A percentile compares a stretch with the other conserved stretches of the same genome.
Evolutionary conservation across 1,284 basidiomycete genomes (phyloP).

Genomic region (Boletellus deceptivus): DNA sequence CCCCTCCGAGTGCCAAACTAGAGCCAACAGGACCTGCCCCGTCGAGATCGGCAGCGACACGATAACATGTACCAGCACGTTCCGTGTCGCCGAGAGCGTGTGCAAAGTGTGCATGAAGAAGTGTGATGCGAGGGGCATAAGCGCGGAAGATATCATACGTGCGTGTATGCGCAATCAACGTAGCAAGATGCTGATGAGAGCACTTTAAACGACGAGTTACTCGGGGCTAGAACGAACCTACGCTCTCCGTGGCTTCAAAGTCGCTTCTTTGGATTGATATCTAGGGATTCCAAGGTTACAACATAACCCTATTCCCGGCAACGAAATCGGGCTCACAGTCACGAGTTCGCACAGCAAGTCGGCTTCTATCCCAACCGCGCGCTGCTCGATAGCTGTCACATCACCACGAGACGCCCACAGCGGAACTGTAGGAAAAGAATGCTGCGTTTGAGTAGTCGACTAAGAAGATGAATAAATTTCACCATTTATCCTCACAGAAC

Average conservation of each 20-base stretch:
- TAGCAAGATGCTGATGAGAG: conserved; percentile 45
- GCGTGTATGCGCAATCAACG: conserved; percentile 60
- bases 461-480: not conserved
- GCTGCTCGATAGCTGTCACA: conserved; percentile 45
- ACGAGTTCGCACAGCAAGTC: conserved; percentile 68
- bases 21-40: conserved; percentile 27
- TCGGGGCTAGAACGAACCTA: conserved; percentile 14
- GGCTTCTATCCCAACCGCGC: conserved; percentile 61
- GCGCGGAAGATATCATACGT: conserved; percentile 51
- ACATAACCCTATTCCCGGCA: not conserved
- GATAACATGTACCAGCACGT: conserved; percentile 60
- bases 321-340: conserved; percentile 40
- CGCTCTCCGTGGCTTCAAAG: conserved; percentile 57
- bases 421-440: conserved; percentile 20
- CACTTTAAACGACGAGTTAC: not conserved
- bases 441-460: not conserved
- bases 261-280: conserved; percentile 64
- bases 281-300: conserved; percentile 32
- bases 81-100: conserved; percentile 51
- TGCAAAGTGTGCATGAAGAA: conserved; percentile 69
- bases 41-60: conserved; percentile 50
- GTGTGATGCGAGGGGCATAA: conserved; percentile 61
- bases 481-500: conserved; percentile 27
- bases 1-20: conserved; percentile 25
- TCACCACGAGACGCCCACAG: conserved; percentile 53